Base-by-base conservation (phyloP, 768 basidiomycete genomes). In the Boletus rufocinnamomeus region DNA sequence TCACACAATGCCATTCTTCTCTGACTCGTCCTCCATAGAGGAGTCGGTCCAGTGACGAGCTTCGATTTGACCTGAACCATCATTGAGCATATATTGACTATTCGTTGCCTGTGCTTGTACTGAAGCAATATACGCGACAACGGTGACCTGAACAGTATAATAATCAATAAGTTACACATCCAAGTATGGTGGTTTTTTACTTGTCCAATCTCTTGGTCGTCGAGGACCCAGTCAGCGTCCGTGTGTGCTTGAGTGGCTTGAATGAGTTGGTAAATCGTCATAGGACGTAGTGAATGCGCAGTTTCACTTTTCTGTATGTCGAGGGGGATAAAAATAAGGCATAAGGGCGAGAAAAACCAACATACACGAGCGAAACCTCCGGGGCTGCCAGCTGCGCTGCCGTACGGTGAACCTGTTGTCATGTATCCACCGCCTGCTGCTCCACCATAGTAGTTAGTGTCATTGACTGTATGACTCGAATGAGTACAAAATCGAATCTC, bases 181-280 rank as follows among this genome's bases (percentile, higher is more conserved):
- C n/a, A 28, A 7, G 19, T 11, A 23, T 2, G 10, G 21, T 11
- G 2, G 8, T 2, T 34, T 63, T 77, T 60, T 62, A 92, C 95
- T 72, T 93, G 91, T 49, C 89, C 89, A 57, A 95, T 79, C 61
- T 95, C 90, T 5, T 80, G 74, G 30, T 86, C 89, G 57, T 94
- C 94, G 35, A 98, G 78, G 58, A 80, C 79, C 86, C 93, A 97
- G 57, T 95, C 93, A 2, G 91, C 88, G 63, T 98, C 95, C 1
- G 88, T 80, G 69, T 96, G 92, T 6, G 87, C 80, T 77, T 95
- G 94, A n/a, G 76, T 80, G 2, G 95, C 89, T 63, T 83, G 81
- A 37, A 78, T 69, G 46, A 97, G 79, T 69, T 96, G 94, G 52
- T 84, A 80, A 64, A 90, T 81, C 4, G 89, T 93, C 51, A 93